Base-by-base conservation (phyloP, 768 basidiomycete genomes). In the Trichaptum fuscoviolaceum region DNA sequence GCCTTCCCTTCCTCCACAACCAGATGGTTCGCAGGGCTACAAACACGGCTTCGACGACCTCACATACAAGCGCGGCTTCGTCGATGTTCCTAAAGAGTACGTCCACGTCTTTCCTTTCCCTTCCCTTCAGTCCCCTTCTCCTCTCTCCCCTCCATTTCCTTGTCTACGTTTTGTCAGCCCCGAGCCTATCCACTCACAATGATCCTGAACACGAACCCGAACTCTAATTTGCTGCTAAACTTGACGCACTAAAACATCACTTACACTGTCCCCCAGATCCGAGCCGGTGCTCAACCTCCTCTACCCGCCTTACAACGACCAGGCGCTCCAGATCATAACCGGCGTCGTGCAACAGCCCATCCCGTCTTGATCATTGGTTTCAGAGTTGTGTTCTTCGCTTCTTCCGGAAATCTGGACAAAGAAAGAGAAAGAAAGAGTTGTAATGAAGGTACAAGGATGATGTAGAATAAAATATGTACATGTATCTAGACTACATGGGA, bases 81-180 rank as follows among this genome's bases (percentile, higher is more conserved):
- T 85, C 52, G 84, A 89, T 67, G 82, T 85, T 23, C 88, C 90
- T 3, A 78, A 75, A 73, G 85, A 83, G 88, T 88, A 66, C 52
- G 83, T 76, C 15, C 61, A 18, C 23, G 52, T 57, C 58, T 65
- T 63, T n/a, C 63, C 67, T 25, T 26, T 30, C 42, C 1, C 25
- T 23, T 34, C n/a, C 25, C 12, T 57, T 34, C 26, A n/a, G n/a
- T n/a, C 35, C 42, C 1, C 25, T 23, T 34, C n/a, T 26, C 12
- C 58, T 34, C 26, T 36, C 7, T 30, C 35, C 12, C 63, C 7
- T 35, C 25, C 0, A 9, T 27, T 17, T 57, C 35, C 61, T 18
- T 30, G n/a, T 20, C n/a, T n/a, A n/a, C n/a, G n/a, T n/a, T n/a
- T n/a, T n/a, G n/a, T n/a, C n/a, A n/a, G n/a, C n/a, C n/a, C n/a